Base-by-base conservation (phyloP, 139 green algal genomes). In the Chara braunii region DNA sequence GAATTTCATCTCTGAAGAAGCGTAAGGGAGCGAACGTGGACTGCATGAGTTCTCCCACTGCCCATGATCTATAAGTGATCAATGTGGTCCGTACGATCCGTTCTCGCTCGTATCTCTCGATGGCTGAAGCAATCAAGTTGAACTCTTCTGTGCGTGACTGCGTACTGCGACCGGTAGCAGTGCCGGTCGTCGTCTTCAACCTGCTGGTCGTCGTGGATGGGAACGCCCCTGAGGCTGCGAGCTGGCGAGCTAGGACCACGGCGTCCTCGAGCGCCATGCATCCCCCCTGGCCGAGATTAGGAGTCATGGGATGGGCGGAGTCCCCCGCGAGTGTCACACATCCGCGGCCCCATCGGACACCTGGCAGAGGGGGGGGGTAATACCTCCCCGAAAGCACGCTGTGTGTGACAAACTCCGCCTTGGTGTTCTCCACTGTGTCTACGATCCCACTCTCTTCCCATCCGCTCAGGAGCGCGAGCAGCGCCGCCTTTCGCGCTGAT, bases 291-390 rank as follows among this genome's bases (percentile, higher is more conserved):
- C 92, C 92, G 58, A 98, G 79, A 81, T 98, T 98, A 52, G 92
- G 92, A 80, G 94, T 94, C 91, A 98, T 97, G 3, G 92, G 88
- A 66, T 98, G 92, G 29, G 86, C 88, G 18, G 78, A 84, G 78
- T 98, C 92, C 1, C 92, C 92, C 31, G 70, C 54, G 5, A 79
- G 36, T 26, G 70, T 80, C 12, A 78, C 23, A 14, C 37, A 33
- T 24, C 70, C 70, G 3, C 51, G 28, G 14, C 70, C 70, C 32
- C 51, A 74, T 28, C 29, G 37, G 31, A 26, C 28, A 24, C 23
- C 8, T n/a, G 24, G 4, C 60, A 26, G 43, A 3, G 14, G 5
- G n/a, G 40, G 4, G 57, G 57, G 57, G 30, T n/a, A 22, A 55
- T n/a, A n/a, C n/a, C n/a, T n/a, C n/a, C n/a, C n/a, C n/a, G n/a